phyloP scores from a whole-genome alignment of 768 basidiomycete genomes.

The Rhodotorula diobovata region DNA sequence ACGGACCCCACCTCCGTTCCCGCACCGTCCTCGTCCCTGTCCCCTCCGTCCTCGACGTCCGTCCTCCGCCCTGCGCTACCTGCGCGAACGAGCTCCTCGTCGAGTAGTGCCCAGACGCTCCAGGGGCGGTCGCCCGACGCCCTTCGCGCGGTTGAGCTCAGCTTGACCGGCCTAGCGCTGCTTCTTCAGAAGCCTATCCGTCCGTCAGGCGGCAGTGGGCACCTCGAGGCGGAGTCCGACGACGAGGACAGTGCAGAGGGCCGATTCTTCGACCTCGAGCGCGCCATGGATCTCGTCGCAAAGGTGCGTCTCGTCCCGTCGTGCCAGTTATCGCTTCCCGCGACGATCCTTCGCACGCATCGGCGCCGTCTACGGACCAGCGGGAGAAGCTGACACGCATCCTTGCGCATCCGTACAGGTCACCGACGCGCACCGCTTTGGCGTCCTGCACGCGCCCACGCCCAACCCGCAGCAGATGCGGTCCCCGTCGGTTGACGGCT shows the following conservation, averaged over 20 bases:
- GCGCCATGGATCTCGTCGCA: conserved; percentile 24
- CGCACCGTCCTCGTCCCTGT: no score
- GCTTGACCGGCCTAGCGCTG: conserved; percentile 17
- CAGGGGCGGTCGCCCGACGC: background rate
- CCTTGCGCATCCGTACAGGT: background rate
- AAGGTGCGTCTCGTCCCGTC: conserved; percentile 9
- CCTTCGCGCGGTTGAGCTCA: conserved; percentile 17
- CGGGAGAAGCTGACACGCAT: background rate
- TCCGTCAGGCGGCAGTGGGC: background rate
- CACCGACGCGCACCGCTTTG: conserved; percentile 30
- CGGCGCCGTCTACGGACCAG: background rate
- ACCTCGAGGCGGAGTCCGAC: conserved; percentile 5
- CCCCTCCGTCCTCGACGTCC: background rate
- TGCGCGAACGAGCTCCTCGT: background rate
- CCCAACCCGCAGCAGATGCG: background rate
- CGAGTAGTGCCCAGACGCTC: background rate
- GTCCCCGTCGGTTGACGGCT: background rate
- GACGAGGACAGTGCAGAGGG: conserved; percentile 24
- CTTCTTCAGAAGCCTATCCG: conserved; percentile 17
- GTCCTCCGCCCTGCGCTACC: background rate
- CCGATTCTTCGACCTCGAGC: background rate
- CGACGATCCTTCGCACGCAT: no score
- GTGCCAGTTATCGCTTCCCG: background rate
- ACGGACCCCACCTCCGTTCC: no score
- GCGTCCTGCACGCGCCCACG: conserved; percentile 16